These are phyloP conservation scores for Populus simonii DNA, from an alignment of 345 rosid genomes.

Conservation along the genomic window DNA sequence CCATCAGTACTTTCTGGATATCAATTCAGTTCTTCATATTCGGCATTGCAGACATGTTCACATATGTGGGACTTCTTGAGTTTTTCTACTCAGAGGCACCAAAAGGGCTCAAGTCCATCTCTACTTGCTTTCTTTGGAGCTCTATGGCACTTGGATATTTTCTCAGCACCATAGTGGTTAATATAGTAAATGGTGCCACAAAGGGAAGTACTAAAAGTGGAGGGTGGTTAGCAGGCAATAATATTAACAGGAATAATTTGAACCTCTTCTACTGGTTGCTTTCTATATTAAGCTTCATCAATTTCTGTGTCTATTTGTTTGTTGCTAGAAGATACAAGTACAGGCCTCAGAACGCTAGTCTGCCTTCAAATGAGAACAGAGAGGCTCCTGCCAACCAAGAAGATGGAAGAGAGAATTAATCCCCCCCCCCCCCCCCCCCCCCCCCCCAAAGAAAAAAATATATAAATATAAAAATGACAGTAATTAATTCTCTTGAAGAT, in stretches of 20 bases:
- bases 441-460: too few species aligned
- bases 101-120: constrained; percentile 34
- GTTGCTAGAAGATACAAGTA: constrained; percentile 43
- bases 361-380: not conserved
- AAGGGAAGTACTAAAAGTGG: constrained; percentile 28
- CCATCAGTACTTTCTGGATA: constrained; percentile 53
- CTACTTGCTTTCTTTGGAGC: constrained; percentile 54
- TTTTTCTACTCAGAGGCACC: constrained; percentile 66
- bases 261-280: constrained; percentile 52
- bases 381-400: not conserved
- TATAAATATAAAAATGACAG: not conserved
- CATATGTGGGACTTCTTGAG: constrained; percentile 50
- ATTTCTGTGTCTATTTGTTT: constrained; percentile 45
- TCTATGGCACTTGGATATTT: constrained; percentile 57
- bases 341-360: constrained; percentile 23
- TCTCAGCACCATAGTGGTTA: constrained; percentile 44
- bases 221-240: constrained; percentile 66
- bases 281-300: constrained; percentile 40
- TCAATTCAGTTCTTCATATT: constrained; percentile 54
- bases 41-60: constrained; percentile 58
- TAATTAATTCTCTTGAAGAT: not conserved
- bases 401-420: not conserved
- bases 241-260: constrained; percentile 54
- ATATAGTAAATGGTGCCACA: constrained; percentile 41
- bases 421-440: too few species aligned